Base-by-base conservation (phyloP, 1,284 basidiomycete species). In the Puccinia triticina region DNA sequence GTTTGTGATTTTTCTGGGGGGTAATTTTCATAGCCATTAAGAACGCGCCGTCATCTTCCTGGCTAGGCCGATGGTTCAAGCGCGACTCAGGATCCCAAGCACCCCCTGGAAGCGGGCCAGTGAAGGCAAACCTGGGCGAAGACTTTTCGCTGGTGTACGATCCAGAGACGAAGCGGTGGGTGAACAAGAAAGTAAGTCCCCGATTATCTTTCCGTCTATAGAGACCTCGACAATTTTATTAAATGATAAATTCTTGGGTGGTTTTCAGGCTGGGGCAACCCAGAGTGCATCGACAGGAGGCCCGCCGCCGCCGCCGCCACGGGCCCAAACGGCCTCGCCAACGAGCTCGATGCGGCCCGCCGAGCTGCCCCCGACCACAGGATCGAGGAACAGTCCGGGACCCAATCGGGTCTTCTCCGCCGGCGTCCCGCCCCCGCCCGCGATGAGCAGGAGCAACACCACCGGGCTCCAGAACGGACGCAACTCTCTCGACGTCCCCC, bases 101-200 rank as follows among this genome's bases (percentile, higher is more conserved):
- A 16, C 86, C 88, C 7, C 82, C 85, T 14, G 84, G 83, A 2
- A 89, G 91, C 18, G 92, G 89, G 23, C 94, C 95, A 10, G 89
- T 95, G 82, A 93, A 91, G 86, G 97, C 96, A 23, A 98, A 94
- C 85, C 90, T 99, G 32, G 97, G 97, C 26, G 94, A 99, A 85
- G 92, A 96, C 86, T 94, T 90, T 46, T 90, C 92, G 67, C 96
- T 99, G 88, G 93, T 95, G 85, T 99, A 94, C 87, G 97, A 99
- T 87, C 92, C 93, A 85, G 95, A 98, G 32, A 90, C 93, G 84
- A 97, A 97, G 88, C 91, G 93, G 83, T 99, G 97, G 97, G 92
- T 99, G 29, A 96, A 98, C 88, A 96, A 93, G 88, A 95, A 93
- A 88, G 94, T 94, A 84, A 87, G 90, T 29, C 26, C 83, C 7